Conservation (phyloP, 163 green algal species). For the Volvox carteri region DNA sequence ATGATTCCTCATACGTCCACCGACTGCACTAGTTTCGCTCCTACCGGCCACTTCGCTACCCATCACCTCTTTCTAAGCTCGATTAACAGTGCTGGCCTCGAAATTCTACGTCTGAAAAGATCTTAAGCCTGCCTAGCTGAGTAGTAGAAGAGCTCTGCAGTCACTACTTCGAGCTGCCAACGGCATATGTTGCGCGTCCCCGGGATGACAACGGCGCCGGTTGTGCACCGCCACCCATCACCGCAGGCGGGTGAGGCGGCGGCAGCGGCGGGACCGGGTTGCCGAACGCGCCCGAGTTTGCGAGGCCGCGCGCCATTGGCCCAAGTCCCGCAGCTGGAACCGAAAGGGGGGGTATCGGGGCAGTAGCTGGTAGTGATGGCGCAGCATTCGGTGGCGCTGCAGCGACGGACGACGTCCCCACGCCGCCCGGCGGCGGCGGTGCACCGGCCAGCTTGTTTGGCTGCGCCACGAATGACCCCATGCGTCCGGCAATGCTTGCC, state of each 20-base stretch:
- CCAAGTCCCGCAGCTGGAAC: neutral
- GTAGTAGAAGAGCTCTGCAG: neutral
- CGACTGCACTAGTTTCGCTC: no score
- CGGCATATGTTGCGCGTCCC: neutral
- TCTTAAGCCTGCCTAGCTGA: no score
- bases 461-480: constrained; percentile 33
- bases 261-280: constrained; percentile 18
- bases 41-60: no score
- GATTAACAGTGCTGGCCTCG: no score
- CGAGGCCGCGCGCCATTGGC: constrained; percentile 20
- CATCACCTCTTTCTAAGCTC: no score
- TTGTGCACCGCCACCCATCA: neutral
- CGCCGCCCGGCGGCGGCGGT: neutral
- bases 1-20: no score
- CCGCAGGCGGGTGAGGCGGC: neutral
- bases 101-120: no score
- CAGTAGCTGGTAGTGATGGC: neutral
- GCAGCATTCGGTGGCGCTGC: neutral
- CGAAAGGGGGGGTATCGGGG: neutral
- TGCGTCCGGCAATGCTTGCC: constrained; percentile 18
- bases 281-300: neutral
- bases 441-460: neutral
- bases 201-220: constrained; percentile 1
- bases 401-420: neutral
- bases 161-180: neutral